These are phyloP conservation scores for Monilinia fructigena DNA, from an alignment of 2,329 filamentous ascomycete genomes.

Conservation along the genomic window DNA sequence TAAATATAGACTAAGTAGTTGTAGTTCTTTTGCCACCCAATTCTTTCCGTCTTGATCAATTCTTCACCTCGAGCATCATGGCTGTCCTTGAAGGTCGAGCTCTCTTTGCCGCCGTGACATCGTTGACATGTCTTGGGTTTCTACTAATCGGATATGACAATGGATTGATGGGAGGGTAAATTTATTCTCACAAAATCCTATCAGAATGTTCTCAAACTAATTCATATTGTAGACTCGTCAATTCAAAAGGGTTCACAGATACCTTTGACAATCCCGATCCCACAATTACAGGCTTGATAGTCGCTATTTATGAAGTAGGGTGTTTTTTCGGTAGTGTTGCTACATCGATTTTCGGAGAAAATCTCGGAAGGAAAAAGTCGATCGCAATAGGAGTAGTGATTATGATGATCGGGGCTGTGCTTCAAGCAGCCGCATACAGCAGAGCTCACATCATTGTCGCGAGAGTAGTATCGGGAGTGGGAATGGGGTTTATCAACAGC, in stretches of 20 bases:
- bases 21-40: not conserved
- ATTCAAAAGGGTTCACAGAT: slow-evolving; percentile 43
- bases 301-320: slow-evolving; percentile 49
- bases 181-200: slow-evolving; percentile 24
- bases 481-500: slow-evolving; percentile 47
- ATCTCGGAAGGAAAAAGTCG: slow-evolving; percentile 54
- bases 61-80: not conserved
- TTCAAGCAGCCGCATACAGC: slow-evolving; percentile 44
- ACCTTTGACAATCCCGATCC: slow-evolving; percentile 45
- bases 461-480: slow-evolving; percentile 49
- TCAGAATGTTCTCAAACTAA: not conserved
- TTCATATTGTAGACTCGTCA: slow-evolving; percentile 37
- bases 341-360: slow-evolving; percentile 50
- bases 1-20: not conserved
- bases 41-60: not conserved
- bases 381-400: slow-evolving; percentile 56
- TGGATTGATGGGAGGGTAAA: slow-evolving; percentile 46
- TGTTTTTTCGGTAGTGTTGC: slow-evolving; percentile 52
- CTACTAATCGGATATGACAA: slow-evolving; percentile 51
- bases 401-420: slow-evolving; percentile 55
- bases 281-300: slow-evolving; percentile 48
- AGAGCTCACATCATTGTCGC: slow-evolving; percentile 54
- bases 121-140: slow-evolving; percentile 48
- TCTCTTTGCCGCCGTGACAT: slow-evolving; percentile 46
- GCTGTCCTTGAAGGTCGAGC: slow-evolving; percentile 27